phyloP scores from a whole-genome alignment of 768 basidiomycete species.

The Symmetrospora coprosmae region DNA sequence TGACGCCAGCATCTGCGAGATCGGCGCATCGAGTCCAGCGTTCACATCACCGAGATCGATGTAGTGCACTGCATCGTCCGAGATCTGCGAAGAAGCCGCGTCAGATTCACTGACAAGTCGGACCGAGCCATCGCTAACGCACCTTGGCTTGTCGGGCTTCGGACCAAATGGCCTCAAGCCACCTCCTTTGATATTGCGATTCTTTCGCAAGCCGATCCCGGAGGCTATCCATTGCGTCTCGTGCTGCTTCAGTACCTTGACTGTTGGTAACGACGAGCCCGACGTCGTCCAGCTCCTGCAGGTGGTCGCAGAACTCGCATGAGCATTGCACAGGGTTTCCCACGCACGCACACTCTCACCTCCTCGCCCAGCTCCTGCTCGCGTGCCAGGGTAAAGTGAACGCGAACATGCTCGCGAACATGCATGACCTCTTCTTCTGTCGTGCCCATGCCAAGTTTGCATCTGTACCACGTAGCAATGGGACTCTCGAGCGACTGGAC shows the following conservation, averaged over 20 bases:
- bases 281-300: not conserved
- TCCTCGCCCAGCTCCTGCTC: not conserved
- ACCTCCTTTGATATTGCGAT: not conserved
- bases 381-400: not conserved
- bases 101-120: too few relatives aligned
- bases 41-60: too few relatives aligned
- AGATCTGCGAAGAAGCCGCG: too few relatives aligned
- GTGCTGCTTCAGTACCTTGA: too few relatives aligned
- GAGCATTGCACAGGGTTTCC: not conserved
- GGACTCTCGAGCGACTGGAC: not conserved
- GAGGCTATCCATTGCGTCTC: not conserved
- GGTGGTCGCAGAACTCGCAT: not conserved
- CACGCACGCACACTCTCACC: too few relatives aligned
- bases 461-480: constrained; percentile 2
- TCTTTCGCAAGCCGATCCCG: not conserved
- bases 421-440: not conserved
- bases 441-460: constrained; percentile 2
- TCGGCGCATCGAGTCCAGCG: too few relatives aligned
- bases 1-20: too few relatives aligned
- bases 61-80: too few relatives aligned
- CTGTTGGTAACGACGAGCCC: not conserved
- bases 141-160: not conserved
- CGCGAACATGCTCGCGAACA: not conserved
- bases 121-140: not conserved
- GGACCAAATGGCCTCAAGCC: not conserved